Evolutionary conservation across 2,329 filamentous ascomycete species (phyloP).

Genomic region (Claviceps sorghi): DNA sequence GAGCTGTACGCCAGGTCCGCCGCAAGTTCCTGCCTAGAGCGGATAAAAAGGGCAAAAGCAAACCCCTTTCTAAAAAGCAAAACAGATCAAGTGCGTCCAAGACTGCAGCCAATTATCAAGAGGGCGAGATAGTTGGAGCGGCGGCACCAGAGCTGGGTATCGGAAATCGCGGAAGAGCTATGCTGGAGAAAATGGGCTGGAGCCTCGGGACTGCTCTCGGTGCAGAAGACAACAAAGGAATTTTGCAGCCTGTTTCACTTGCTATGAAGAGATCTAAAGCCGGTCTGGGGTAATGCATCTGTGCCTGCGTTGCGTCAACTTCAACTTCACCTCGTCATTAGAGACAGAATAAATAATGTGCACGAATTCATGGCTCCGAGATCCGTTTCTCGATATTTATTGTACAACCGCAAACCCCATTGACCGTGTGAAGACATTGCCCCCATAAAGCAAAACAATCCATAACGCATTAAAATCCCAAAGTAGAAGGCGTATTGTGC

Average conservation of each 20-base stretch:
- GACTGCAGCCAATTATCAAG: constrained; percentile 40
- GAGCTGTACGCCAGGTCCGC: constrained; percentile 29
- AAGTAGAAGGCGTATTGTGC: constrained; percentile 17
- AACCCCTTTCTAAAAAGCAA: constrained; percentile 18
- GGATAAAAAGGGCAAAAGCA: constrained; percentile 25
- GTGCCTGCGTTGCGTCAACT: background rate
- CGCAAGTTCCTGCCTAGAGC: constrained; percentile 42
- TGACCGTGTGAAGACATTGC: constrained; percentile 56
- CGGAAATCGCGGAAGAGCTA: constrained; percentile 69
- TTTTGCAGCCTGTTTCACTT: constrained; percentile 71
- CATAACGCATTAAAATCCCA: constrained; percentile 60
- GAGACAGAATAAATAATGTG: constrained; percentile 27
- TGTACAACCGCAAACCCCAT: constrained; percentile 60
- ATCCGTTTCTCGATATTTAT: constrained; percentile 51
- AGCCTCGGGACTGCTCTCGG: constrained; percentile 73
- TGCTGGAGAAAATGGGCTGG: constrained; percentile 98
- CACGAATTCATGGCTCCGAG: constrained; percentile 48
- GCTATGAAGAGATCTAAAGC: constrained; percentile 77
- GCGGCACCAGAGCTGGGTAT: constrained; percentile 69
- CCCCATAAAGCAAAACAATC: constrained; percentile 53
- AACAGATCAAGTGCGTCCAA: constrained; percentile 9
- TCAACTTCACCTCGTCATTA: background rate
- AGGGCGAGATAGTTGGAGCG: constrained; percentile 80
- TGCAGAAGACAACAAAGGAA: constrained; percentile 70
- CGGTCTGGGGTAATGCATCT: constrained; percentile 49